Conservation (phyloP, 805 yeast species). For the Dipodascopsis uninucleata region DNA sequence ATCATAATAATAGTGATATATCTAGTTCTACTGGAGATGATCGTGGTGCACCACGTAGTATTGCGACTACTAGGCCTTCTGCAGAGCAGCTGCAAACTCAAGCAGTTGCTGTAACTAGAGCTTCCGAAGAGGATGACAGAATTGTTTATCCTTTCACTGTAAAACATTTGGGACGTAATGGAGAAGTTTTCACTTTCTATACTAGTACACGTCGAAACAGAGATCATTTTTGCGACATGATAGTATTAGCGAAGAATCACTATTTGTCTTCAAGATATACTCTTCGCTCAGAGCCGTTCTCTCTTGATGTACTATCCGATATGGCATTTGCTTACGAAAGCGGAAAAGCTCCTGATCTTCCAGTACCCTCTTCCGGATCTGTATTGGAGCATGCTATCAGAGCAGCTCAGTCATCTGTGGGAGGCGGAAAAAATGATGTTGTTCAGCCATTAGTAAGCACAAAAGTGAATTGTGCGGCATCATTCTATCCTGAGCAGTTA, state of each 20-base stretch:
- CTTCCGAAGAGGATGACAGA: no score
- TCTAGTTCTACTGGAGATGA: not conserved
- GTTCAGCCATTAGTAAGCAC: conserved; percentile 34
- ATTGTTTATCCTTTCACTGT: conserved; percentile 38
- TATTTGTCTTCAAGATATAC: conserved; percentile 36
- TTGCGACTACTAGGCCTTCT: conserved; percentile 1
- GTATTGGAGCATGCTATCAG: conserved; percentile 37
- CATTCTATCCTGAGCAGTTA: conserved; percentile 46
- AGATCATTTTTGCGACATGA: conserved; percentile 53
- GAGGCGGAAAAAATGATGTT: conserved; percentile 11
- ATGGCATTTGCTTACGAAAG: conserved; percentile 60
- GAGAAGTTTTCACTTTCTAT: conserved; percentile 35
- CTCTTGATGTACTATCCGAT: conserved; percentile 52
- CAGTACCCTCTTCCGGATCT: conserved; percentile 37
- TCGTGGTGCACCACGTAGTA: not conserved
- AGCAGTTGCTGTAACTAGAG: no score
- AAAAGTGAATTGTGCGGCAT: conserved; percentile 42
- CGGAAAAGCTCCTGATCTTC: conserved; percentile 42
- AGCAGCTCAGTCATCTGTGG: conserved; percentile 22
- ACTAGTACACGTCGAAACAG: conserved; percentile 43
- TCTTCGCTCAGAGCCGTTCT: conserved; percentile 51
- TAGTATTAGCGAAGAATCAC: conserved; percentile 47
- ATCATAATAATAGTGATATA: no score
- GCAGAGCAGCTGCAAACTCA: conserved; percentile 2
- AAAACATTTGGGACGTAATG: conserved; percentile 37